Conservation (phyloP, 208 protist genomes). For the Wallacemonas sp. region DNA sequence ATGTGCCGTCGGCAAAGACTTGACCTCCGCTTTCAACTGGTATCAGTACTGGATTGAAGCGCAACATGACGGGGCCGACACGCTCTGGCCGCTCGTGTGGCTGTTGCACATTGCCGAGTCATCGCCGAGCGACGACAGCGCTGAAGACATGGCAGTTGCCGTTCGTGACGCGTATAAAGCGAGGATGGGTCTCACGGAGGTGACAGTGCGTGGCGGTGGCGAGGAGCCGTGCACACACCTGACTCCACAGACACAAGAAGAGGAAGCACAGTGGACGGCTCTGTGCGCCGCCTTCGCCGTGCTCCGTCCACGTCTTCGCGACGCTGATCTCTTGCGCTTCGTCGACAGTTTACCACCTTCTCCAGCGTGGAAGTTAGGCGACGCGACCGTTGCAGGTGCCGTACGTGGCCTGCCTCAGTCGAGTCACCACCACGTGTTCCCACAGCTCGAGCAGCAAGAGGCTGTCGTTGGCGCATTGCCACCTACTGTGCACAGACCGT, state of each 20-base stretch:
- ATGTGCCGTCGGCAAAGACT: conserved; percentile 71
- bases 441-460: conserved; percentile 53
- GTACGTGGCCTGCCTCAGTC: conserved; percentile 38
- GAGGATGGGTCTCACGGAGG: conserved; percentile 19
- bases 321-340: conserved; percentile 40
- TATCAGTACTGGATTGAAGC: conserved; percentile 82
- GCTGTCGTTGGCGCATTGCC: not conserved
- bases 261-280: conserved; percentile 24
- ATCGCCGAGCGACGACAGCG: conserved; percentile 69
- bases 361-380: no score
- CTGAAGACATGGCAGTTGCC: conserved; percentile 76
- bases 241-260: conserved; percentile 11
- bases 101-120: conserved; percentile 52
- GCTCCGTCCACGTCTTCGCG: conserved; percentile 28
- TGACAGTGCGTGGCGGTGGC: not conserved
- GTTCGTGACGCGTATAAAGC: conserved; percentile 64
- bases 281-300: conserved; percentile 40
- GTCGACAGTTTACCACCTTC: conserved; percentile 43
- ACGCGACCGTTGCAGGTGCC: no score
- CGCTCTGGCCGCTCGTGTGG: conserved; percentile 44
- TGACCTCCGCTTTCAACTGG: conserved; percentile 83
- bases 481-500: conserved; percentile 15
- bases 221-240: not conserved
- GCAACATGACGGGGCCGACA: conserved; percentile 17
- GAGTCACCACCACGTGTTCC: conserved; percentile 60